Base-by-base conservation (phyloP, 495 filamentous ascomycete species). In the Daldinia bambusicola region DNA sequence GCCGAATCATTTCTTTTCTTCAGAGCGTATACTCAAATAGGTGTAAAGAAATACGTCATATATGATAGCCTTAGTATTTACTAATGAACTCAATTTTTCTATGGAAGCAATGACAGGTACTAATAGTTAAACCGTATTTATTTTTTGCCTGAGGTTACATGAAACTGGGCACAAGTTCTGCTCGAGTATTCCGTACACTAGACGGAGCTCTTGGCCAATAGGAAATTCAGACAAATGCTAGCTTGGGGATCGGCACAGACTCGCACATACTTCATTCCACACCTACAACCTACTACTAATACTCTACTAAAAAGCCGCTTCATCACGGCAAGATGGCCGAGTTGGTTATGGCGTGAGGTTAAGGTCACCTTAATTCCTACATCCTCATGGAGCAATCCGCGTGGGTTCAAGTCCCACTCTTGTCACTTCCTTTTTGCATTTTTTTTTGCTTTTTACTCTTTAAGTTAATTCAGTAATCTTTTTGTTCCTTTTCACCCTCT, bases 301-400 rank as follows among this genome's bases (percentile, higher is more conserved):
- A 36, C 34, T 1, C 34, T 36, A 36, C 2, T 6, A 36, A 48
- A 22, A 12, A 22, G 8, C 18, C 9, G 1, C 2, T 14, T 40
- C 4, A 9, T 31, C 55, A 56, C 10, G 78, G 78, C 74, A 77
- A 78, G 78, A 79, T 80, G 78, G 78, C 78, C 78, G 78, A 80
- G 78, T 80, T 80, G 78, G 78, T 80, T 77, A 80, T 79, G 78
- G 78, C 78, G 78, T 74, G 71, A 80, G 78, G 78, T 80, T 80
- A 80, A 79, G 78, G 78, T 73, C 32, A 76, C 67, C 75, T 77
- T 77, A 77, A 56, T 67, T 71, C 50, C 55, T 63, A 57, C 52
- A 65, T 77, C 75, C 75, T 77, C 70, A 73, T 78, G 76, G 78
- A 74, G 76, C 66, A 80, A 80, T 72, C 74, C 73, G 74, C 79